These are phyloP conservation scores for Verticillium isaacii DNA, from an alignment of 2,329 filamentous ascomycete species.

Conservation along the genomic window DNA sequence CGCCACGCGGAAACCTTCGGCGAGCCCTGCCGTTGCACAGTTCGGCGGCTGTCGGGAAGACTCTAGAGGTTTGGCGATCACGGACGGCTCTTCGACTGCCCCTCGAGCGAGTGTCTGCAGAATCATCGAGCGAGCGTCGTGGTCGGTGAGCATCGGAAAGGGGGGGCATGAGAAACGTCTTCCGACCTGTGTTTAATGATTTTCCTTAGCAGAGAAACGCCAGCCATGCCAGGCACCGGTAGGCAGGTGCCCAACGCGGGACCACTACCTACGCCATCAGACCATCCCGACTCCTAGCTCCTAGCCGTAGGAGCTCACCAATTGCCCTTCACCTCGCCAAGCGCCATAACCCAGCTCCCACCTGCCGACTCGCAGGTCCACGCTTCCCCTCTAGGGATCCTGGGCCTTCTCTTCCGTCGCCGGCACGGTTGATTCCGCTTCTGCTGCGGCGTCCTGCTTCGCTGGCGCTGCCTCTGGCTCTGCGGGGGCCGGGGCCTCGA, in stretches of 20 bases:
- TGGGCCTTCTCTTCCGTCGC: neutral
- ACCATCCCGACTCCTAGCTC: neutral
- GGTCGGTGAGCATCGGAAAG: neutral
- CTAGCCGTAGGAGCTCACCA: neutral
- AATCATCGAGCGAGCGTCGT: neutral
- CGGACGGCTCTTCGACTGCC: neutral
- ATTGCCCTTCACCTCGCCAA: neutral
- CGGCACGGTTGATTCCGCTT: neutral
- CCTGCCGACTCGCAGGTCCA: neutral
- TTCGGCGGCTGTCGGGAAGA: neutral
- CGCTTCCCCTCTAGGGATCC: neutral
- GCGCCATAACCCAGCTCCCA: neutral
- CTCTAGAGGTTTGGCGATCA: neutral
- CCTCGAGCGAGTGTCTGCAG: neutral
- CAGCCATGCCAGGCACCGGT: neutral
- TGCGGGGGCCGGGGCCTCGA: neutral
- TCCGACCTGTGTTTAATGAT: neutral
- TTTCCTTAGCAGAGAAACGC: neutral
- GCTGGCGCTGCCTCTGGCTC: conserved; percentile 2
- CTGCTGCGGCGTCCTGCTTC: neutral
- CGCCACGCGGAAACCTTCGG: neutral
- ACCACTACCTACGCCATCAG: neutral
- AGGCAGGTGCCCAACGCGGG: neutral
- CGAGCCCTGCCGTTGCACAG: neutral
- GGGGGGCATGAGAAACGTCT: neutral